phyloP scores from a whole-genome alignment of 1,284 basidiomycete genomes.

The Marasmius sp. region DNA sequence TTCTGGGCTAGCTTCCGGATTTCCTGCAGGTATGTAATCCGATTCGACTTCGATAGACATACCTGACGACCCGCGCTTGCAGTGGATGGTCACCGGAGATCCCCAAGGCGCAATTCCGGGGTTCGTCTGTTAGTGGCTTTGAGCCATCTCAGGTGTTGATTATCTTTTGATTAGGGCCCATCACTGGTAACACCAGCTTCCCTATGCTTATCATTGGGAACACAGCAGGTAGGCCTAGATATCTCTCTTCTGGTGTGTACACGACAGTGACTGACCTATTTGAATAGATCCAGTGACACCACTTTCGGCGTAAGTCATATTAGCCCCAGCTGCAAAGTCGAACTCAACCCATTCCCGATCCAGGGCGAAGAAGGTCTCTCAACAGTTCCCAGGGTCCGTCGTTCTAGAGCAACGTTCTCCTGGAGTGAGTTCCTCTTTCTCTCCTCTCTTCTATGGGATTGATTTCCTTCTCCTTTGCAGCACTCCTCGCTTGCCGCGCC shows the following conservation, averaged over 20 bases:
- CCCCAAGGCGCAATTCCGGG: constrained; percentile 15
- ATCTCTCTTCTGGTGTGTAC: background rate
- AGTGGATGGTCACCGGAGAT: constrained; percentile 11
- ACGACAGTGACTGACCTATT: background rate
- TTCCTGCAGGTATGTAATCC: constrained; percentile 1
- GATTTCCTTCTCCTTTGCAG: background rate
- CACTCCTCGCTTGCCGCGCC: constrained; percentile 16
- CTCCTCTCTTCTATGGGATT: background rate
- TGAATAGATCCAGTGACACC: constrained; percentile 10
- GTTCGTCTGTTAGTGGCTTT: background rate
- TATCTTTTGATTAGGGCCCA: constrained; percentile 2
- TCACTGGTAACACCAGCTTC: constrained; percentile 14
- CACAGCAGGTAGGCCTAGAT: constrained; percentile 9
- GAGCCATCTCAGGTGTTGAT: background rate
- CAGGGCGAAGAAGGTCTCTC: constrained; percentile 9
- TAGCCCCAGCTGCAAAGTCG: too few relatives aligned
- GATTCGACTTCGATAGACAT: background rate
- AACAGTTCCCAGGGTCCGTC: constrained; percentile 13
- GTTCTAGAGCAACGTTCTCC: constrained; percentile 14
- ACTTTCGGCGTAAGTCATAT: background rate
- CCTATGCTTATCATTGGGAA: constrained; percentile 14
- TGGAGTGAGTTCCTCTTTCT: constrained; percentile 3
- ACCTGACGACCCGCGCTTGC: too few relatives aligned
- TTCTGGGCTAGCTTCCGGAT: constrained; percentile 12
- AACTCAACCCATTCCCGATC: background rate